Evolutionary conservation across 148 eudicot genomes (phyloP), one percentile per base, ranked within the genome.

Genomic region (Vaccinium myrtillus): DNA sequence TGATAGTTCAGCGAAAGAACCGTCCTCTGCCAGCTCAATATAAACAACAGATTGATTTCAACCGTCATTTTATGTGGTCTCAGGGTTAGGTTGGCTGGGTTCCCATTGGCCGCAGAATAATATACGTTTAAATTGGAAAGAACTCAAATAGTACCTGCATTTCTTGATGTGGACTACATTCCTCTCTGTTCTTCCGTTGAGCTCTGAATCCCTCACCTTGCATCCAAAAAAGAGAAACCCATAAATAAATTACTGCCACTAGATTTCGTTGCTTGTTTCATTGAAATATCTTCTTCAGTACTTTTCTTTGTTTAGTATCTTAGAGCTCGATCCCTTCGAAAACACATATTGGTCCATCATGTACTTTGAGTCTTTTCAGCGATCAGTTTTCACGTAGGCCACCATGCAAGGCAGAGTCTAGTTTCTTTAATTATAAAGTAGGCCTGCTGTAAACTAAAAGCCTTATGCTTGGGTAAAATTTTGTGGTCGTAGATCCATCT

Each of bases 151-250:
- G 15, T 88, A 96, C 99, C 99, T 96, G 98, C 99, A 96, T 92
- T 94, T 94, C 81, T 89, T 90, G 49, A 96, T 87, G 87, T 91
- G 84, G 79, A 92, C 94, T 39, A 92, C 91, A 49, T 96, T 94
- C 86, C 89, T 96, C 92, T 96, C 97, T 78, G 13, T 82, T 90
- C 59, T 89, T 53, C 98, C 97, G 2, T 93, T 79, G 70, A 93
- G 65, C 81, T 94, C 94, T 5, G 95, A 91, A 84, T 93, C 98
- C 81, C 84, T 92, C 65, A 92, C 93, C 99, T 96, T 87, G 61
- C 74, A 25, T 9, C 9, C 36, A 75, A 75, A 73, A 53, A 6
- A 77, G 46, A 48, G 50, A 80, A 54, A 46, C 21, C 2, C 5
- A 77, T n/a, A 77, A 14, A 77, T 48, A 15, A 51, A 84, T n/a